Base-by-base conservation (phyloP, 495 filamentous ascomycete species). In the Penicillium chermesinum region DNA sequence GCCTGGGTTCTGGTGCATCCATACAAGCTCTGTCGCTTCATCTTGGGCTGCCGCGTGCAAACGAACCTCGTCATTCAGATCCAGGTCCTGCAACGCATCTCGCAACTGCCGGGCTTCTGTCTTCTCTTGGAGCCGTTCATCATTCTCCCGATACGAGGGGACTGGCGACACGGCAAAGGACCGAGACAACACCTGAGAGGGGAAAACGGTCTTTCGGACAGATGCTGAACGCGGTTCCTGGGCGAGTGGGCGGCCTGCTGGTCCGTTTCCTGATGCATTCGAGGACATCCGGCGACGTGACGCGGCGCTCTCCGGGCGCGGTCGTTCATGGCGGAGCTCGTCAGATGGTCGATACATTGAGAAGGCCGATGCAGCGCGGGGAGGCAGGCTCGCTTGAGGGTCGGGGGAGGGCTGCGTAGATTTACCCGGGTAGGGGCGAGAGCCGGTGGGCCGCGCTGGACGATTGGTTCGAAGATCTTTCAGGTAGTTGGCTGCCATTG, bases 1-100 rank as follows among this genome's bases (percentile, higher is more conserved):
- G 1, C 76, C 78, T 0, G 82, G 78, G 54, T 93, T 80, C 54
- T 86, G 80, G 58, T 95, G 89, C 60, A 82, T 83, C 80, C 82
- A 93, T 16, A 96, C 89, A 3, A 95, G 73, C 57, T 95, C 86
- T 2, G 88, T 85, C 1, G 90, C 90, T 62, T 96, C 90, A 48
- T 91, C 78, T 49, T 90, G 83, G 7, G 90, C 90, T 17, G 85
- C 87, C 7, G 79, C 64, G 55, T 91, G 84, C 18, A 95, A 48
- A 20, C 79, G 75, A 41, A 73, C 65, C 20, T 94, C 88, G 32
- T 88, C 85, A 2, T 84, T 66, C 34, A 87, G 41, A 57, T 87
- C 82, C 80, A 93, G 82, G 55, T 86, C 84, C 49, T 90, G 81
- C 68, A 96, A 77, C 12, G 89, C 90, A 62, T 86, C 78, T 6